Percentiles rank a stretch among this genome's conserved stretches.
These are phyloP conservation scores for Pyricularia sp. DNA, from an alignment of 2,329 filamentous ascomycete species.

Conservation along the genomic window DNA sequence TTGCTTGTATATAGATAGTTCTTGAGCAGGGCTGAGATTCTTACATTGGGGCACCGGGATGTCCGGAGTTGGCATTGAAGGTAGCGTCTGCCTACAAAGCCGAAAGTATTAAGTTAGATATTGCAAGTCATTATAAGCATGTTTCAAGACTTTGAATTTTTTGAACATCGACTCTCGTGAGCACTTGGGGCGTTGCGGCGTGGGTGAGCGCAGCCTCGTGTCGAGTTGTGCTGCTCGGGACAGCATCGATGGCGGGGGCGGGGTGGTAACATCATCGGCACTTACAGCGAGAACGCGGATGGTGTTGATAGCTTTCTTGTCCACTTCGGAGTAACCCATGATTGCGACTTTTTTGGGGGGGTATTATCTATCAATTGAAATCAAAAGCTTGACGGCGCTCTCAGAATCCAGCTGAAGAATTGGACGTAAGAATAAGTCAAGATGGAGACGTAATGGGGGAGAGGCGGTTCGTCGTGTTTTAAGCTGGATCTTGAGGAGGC, in stretches of 20 bases:
- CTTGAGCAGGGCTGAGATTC: constrained; percentile 16
- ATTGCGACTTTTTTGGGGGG: constrained; percentile 26
- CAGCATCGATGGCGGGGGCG: constrained; percentile 14
- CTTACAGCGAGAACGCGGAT: constrained; percentile 93
- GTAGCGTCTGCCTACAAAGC: constrained; percentile 87
- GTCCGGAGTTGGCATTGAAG: constrained; percentile 89
- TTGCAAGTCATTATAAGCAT: background rate
- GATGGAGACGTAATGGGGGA: background rate
- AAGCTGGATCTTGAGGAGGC: background rate
- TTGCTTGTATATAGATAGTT: background rate
- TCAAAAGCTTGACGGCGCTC: background rate
- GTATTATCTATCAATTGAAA: background rate
- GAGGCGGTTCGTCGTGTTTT: background rate
- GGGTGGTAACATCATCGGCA: constrained; percentile 19
- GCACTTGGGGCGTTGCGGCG: background rate
- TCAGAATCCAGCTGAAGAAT: constrained; percentile 1
- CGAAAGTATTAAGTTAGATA: background rate
- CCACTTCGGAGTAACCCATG: constrained; percentile 85
- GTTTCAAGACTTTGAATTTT: background rate
- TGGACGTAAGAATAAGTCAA: background rate
- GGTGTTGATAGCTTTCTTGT: constrained; percentile 93
- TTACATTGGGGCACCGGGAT: constrained; percentile 95
- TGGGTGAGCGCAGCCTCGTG: background rate
- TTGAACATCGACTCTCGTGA: background rate
- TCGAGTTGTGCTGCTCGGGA: background rate